Conservation (phyloP, 805 yeast species). For the Sugiyamaella boreocaroliniensis region DNA sequence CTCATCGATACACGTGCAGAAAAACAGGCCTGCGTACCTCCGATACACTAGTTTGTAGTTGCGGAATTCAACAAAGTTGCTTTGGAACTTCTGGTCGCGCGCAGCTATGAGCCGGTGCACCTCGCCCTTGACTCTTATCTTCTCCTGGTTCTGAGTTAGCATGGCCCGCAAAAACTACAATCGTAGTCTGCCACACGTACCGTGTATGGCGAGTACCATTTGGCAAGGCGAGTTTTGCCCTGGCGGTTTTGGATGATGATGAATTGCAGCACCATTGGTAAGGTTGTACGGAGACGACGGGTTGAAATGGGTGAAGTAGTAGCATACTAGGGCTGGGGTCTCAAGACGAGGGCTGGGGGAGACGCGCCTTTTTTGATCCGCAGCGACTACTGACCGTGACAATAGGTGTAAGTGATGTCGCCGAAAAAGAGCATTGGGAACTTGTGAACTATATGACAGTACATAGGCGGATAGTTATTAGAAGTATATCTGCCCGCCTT, state of each 20-base stretch:
- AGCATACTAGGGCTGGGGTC: no score
- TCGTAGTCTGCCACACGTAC: constrained; percentile 28
- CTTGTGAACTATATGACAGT: no score
- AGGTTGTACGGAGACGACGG: neutral
- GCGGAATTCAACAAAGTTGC: constrained; percentile 70
- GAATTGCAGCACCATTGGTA: constrained; percentile 67
- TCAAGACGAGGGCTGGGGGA: no score
- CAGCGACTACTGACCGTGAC: no score
- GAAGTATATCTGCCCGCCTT: no score
- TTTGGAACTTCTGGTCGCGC: constrained; percentile 76
- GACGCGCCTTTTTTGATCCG: no score
- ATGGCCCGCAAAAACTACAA: neutral
- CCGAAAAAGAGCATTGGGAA: no score
- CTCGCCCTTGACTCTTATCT: constrained; percentile 46
- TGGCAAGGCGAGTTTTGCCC: constrained; percentile 82
- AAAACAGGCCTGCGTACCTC: constrained; percentile 86
- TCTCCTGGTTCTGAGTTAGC: constrained; percentile 36
- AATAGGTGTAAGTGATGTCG: no score
- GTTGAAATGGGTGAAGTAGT: no score
- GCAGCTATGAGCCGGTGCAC: constrained; percentile 75
- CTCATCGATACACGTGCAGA: constrained; percentile 75
- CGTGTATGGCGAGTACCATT: constrained; percentile 56
- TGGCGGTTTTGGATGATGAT: constrained; percentile 82
- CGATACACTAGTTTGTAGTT: constrained; percentile 69
- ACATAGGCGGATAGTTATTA: no score